Evolutionary conservation across 2,329 filamentous ascomycete genomes (phyloP).

Genomic region (Trichoderma pleuroti): DNA sequence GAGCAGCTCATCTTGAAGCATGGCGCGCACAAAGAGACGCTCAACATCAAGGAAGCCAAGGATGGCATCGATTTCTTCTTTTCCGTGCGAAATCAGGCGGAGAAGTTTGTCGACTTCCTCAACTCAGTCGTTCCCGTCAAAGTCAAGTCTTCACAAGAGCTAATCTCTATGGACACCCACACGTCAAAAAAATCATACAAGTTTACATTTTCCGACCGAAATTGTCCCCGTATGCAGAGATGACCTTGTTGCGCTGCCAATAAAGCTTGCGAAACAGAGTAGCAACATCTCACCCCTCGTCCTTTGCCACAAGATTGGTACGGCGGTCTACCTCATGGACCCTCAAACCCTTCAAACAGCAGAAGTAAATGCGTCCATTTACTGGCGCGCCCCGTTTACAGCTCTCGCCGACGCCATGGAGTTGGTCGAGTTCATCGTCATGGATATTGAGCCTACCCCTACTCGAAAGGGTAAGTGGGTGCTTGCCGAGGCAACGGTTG

Average conservation of each 20-base stretch:
- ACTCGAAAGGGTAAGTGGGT: conserved; percentile 75
- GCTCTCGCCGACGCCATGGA: conserved; percentile 80
- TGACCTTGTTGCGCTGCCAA: conserved; percentile 87
- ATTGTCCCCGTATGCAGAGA: conserved; percentile 96
- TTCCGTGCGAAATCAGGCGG: conserved; percentile 80
- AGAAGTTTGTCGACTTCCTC: conserved; percentile 88
- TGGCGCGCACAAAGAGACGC: conserved; percentile 82
- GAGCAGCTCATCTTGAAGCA: conserved; percentile 97
- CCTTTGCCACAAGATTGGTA: conserved; percentile 85
- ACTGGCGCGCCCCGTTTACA: conserved; percentile 86
- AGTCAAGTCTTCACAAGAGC: conserved; percentile 72
- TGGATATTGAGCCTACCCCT: conserved; percentile 84
- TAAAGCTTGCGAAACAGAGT: conserved; percentile 79
- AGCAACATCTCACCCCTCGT: conserved; percentile 87
- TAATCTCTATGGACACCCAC: conserved; percentile 91
- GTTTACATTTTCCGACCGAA: conserved; percentile 84
- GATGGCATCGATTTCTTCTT: conserved; percentile 98
- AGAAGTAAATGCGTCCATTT: conserved; percentile 76
- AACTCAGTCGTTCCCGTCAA: conserved; percentile 75
- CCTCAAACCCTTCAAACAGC: conserved; percentile 86
- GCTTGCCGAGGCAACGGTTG: conserved; percentile 83
- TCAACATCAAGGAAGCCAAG: conserved; percentile 97
- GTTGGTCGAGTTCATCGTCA: conserved; percentile 86
- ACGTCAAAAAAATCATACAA: conserved; percentile 91
- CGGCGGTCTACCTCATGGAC: conserved; percentile 84